Evolutionary conservation across 2,329 filamentous ascomycete species (phyloP).

Genomic region (Fusarium phyllophilum): DNA sequence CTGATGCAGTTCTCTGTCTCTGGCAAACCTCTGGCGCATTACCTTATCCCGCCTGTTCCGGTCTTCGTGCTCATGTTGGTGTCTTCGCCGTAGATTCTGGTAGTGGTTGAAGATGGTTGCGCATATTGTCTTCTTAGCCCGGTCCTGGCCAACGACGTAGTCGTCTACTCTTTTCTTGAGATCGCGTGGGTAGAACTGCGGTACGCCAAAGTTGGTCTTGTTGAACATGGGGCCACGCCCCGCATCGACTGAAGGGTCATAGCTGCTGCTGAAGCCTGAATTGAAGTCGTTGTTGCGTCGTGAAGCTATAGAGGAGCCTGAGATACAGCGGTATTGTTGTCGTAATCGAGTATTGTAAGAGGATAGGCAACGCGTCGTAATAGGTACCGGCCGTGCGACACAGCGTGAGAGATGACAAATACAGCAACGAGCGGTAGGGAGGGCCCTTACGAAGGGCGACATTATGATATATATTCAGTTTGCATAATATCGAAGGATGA

Average conservation of each 20-base stretch:
- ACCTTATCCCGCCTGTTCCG: conserved; percentile 69
- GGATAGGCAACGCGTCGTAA: conserved; percentile 1
- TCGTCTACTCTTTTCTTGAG: conserved; percentile 93
- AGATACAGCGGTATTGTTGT: conserved; percentile 42
- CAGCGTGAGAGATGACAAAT: conserved; percentile 20
- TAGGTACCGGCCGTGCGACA: conserved; percentile 2
- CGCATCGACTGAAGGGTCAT: conserved; percentile 64
- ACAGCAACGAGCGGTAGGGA: conserved; percentile 29
- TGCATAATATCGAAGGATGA: conserved; percentile 36
- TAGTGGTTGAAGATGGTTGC: conserved; percentile 98
- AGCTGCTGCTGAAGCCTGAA: conserved; percentile 68
- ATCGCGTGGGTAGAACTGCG: conserved; percentile 71
- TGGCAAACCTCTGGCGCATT: conserved; percentile 75
- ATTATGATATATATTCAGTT: conserved; percentile 33
- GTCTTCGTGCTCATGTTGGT: conserved; percentile 78
- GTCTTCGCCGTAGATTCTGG: conserved; percentile 81
- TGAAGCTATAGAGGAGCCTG: conserved; percentile 40
- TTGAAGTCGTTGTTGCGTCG: conserved; percentile 62
- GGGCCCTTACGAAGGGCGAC: conserved; percentile 41
- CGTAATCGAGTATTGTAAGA: neutral
- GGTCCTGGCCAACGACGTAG: conserved; percentile 95
- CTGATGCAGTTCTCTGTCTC: conserved; percentile 70
- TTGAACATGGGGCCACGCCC: conserved; percentile 69
- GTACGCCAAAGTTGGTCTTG: conserved; percentile 67
- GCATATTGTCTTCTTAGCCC: conserved; percentile 92